Conservation (phyloP, 164 flowering plant genomes). For the Tinospora cordifolia region DNA sequence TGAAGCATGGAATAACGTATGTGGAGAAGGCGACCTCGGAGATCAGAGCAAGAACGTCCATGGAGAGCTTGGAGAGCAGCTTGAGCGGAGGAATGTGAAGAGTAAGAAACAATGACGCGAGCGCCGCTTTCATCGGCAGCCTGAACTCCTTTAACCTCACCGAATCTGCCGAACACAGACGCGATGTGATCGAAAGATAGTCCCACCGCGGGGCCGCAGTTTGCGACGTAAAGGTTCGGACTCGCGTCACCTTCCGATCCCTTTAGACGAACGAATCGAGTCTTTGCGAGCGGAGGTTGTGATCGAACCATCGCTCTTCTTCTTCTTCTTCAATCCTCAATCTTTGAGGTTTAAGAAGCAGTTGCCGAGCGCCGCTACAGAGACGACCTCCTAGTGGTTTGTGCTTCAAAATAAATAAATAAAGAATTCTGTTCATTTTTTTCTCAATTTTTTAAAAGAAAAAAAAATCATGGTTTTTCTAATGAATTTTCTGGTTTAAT, state of each 20-base stretch:
- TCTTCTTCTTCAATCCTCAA: no score
- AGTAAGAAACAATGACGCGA: constrained; percentile 72
- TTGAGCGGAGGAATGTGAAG: constrained; percentile 37
- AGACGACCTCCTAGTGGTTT: no score
- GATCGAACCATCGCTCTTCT: constrained; percentile 16
- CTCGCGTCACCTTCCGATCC: constrained; percentile 24
- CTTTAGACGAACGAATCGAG: constrained; percentile 38
- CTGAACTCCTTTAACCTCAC: constrained; percentile 56
- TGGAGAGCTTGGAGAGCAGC: constrained; percentile 51
- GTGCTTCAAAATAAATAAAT: no score
- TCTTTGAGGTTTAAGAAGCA: no score
- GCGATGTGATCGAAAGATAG: constrained; percentile 48
- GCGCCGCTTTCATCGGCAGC: constrained; percentile 81
- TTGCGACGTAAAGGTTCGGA: constrained; percentile 78
- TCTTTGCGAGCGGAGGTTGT: constrained; percentile 22
- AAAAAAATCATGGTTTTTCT: no score
- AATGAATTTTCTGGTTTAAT: no score
- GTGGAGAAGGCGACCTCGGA: constrained; percentile 63
- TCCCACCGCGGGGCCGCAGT: constrained; percentile 90
- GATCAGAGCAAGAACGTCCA: constrained; percentile 49
- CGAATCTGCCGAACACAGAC: constrained; percentile 48
- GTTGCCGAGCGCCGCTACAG: no score
- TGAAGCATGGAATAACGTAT: constrained; percentile 53
- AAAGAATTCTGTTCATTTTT: no score
- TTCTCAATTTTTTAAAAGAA: no score